Percentiles rank a stretch among this genome's conserved stretches.
Conservation (phyloP, 1,139 yeast species). For the Geotrichum citri-aurantii region DNA sequence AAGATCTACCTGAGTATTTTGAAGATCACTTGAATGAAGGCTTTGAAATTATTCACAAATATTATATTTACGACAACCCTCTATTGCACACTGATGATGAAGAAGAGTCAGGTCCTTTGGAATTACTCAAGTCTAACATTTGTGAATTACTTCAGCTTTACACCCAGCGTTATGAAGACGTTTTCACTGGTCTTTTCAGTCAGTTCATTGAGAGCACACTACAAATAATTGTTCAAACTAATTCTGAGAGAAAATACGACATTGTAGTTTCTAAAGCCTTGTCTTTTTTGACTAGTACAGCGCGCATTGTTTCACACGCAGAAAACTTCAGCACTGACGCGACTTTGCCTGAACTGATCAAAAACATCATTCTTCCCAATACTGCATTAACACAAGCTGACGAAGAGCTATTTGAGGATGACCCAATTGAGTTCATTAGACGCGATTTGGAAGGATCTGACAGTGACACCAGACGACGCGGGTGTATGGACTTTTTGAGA, state of each 20-base stretch:
- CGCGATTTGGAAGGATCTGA: constrained; percentile 95
- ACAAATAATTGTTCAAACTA: constrained; percentile 63
- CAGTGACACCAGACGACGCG: constrained; percentile 83
- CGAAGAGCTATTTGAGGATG: constrained; percentile 92
- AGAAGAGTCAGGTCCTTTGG: constrained; percentile 65
- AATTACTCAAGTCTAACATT: constrained; percentile 73
- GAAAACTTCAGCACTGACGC: constrained; percentile 58
- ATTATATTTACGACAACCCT: constrained; percentile 55
- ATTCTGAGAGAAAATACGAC: constrained; percentile 74
- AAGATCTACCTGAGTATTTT: constrained; percentile 95
- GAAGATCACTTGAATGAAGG: constrained; percentile 81
- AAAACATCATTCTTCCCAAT: constrained; percentile 82
- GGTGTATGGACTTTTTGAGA: constrained; percentile 84
- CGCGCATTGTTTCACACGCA: constrained; percentile 60
- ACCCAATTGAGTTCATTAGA: constrained; percentile 87
- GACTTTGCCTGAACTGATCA: constrained; percentile 70
- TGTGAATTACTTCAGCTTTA: constrained; percentile 82
- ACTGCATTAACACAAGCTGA: constrained; percentile 73
- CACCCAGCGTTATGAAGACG: constrained; percentile 87
- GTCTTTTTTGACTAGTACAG: constrained; percentile 75
- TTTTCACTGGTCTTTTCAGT: constrained; percentile 69
- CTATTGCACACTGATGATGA: constrained; percentile 54
- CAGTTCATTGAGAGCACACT: constrained; percentile 79
- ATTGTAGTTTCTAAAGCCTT: constrained; percentile 75
- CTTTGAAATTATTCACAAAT: constrained; percentile 77